Percentiles rank a stretch among this genome's conserved stretches.
phyloP scores from a whole-genome alignment of 768 basidiomycete species.

The Holtermanniella nyarrowii region DNA sequence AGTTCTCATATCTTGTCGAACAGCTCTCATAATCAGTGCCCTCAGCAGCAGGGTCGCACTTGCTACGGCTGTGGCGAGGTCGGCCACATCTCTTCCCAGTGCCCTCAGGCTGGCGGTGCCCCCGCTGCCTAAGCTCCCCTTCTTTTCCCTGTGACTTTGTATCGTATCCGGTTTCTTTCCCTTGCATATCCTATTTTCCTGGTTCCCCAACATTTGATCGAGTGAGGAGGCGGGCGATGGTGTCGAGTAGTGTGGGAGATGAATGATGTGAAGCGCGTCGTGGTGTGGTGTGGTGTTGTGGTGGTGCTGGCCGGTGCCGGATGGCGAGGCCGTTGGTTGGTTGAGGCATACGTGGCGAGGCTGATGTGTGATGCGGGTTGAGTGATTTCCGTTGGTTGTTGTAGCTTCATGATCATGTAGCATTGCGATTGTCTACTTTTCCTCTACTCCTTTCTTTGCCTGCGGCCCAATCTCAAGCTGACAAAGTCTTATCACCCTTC shows the following conservation, averaged over 20 bases:
- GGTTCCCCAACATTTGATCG: neutral
- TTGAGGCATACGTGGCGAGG: neutral
- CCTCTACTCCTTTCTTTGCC: too few relatives aligned
- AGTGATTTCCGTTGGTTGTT: too few relatives aligned
- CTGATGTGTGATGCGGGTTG: too few relatives aligned
- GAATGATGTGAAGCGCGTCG: neutral
- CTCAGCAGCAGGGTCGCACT: slow-evolving; percentile 1
- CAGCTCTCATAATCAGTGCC: too few relatives aligned
- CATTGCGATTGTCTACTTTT: too few relatives aligned
- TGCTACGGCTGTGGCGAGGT: slow-evolving; percentile 35
- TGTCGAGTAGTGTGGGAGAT: neutral
- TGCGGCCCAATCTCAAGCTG: too few relatives aligned
- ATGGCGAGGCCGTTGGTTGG: too few relatives aligned
- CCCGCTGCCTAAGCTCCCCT: slow-evolving; percentile 13
- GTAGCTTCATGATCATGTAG: too few relatives aligned
- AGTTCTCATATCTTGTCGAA: too few relatives aligned
- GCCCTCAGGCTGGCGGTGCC: slow-evolving; percentile 22
- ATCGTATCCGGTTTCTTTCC: too few relatives aligned
- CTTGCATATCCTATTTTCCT: neutral
- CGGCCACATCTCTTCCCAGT: slow-evolving; percentile 39
- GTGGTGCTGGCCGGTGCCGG: neutral
- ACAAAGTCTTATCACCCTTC: too few relatives aligned
- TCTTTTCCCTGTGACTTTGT: neutral
- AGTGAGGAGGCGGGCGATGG: neutral
- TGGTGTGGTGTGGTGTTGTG: too few relatives aligned